Conservation (phyloP, 768 basidiomycete species). For the Podaxis sp. region DNA sequence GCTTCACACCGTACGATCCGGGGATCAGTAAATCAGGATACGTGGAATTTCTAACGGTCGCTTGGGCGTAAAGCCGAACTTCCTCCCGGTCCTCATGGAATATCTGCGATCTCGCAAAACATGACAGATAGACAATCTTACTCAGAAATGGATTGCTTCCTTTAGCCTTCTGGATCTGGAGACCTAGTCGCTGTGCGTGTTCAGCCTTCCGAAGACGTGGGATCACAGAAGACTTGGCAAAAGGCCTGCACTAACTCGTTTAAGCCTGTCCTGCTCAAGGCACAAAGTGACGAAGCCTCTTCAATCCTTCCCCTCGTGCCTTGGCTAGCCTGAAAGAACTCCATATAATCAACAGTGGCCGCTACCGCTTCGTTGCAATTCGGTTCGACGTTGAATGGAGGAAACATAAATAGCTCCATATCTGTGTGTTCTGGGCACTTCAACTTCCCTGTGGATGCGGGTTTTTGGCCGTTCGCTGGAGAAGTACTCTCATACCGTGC, state of each 20-base stretch:
- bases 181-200: neutral
- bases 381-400: neutral
- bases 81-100: neutral
- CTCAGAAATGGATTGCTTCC: neutral
- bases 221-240: no score
- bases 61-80: neutral
- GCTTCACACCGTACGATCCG: neutral
- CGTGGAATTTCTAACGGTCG: neutral
- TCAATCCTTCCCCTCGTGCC: neutral
- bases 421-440: neutral
- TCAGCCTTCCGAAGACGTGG: no score
- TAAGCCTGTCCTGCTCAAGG: neutral
- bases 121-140: neutral
- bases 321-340: neutral
- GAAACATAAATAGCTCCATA: constrained; percentile 22
- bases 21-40: neutral
- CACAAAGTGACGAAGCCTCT: neutral
- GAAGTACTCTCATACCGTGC: constrained; percentile 14
- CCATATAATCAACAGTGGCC: neutral
- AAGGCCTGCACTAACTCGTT: no score
- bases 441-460: constrained; percentile 26
- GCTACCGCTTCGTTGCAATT: neutral
- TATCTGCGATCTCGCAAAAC: neutral
- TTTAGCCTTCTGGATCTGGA: neutral
- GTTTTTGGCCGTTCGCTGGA: constrained; percentile 42